Base-by-base conservation (phyloP, 176 grass and related monocot species). In the Avena sativa region DNA sequence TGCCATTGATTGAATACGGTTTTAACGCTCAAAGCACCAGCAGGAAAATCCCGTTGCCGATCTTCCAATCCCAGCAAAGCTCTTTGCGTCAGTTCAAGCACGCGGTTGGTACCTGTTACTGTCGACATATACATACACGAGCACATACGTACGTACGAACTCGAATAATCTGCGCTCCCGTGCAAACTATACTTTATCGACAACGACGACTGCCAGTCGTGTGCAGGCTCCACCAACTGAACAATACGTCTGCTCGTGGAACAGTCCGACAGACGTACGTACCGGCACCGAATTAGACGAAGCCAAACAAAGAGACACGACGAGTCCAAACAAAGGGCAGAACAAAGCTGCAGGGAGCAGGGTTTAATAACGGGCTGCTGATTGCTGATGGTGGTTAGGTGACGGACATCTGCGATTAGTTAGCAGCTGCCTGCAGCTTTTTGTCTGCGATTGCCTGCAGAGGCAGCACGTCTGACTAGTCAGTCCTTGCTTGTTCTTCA, bases 231-330 rank as follows among this genome's bases (percentile, higher is more conserved):
- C 1, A 43, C 51, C 51, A 53, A 53, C 51, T 53, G 51, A 53
- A 53, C 12, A 67, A 25, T 49, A 50, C 1, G 43, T 50, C 14
- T 28, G 15, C 20, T 14, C 12, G 13, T 25, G 2, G 60, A 81
- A 66, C 15, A 20, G 66, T 70, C 73, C 48, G 26, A 55, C 51
- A 58, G 52, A 74, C 23, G 67, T 83, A 74, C 23, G 67, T 83
- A 55, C 44, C 67, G 40, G 52, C 52, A 47, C 59, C 67, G 46
- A 73, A 58, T 34, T 43, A 70, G 34, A 67, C 60, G 4, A 17
- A 62, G 62, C 5, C 3, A 20, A 30, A 67, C 25, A 1, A 55
- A 34, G 74, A 76, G 9, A 67, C 1, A 20, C 1, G 12, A 48
- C 34, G 2, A 40, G 36, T 71, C 30, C 9, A 81, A 74, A 74